Evolutionary conservation across 352 stramenopile species (phyloP).

Genomic region (Discostella stelligera): DNA sequence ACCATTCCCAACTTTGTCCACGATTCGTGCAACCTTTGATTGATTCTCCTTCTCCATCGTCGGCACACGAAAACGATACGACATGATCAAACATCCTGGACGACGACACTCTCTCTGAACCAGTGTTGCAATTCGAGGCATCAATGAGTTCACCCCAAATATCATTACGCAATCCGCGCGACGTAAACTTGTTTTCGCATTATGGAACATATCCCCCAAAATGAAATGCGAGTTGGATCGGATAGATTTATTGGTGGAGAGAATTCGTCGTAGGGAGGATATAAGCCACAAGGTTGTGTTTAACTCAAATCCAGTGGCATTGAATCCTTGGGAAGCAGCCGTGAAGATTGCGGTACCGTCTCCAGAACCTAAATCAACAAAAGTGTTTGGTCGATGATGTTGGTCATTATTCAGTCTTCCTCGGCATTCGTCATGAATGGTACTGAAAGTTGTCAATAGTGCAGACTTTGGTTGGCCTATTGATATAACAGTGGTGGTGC

Average conservation of each 20-base stretch:
- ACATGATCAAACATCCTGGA: conserved; percentile 59
- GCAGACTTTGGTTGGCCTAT: not conserved
- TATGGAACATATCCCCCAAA: conserved; percentile 62
- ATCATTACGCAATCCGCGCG: conserved; percentile 71
- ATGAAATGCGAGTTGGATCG: conserved; percentile 51
- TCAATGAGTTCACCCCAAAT: conserved; percentile 72
- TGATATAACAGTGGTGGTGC: not conserved
- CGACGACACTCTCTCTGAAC: conserved; percentile 55
- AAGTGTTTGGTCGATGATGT: conserved; percentile 15
- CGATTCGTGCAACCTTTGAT: not conserved
- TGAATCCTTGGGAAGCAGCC: conserved; percentile 51
- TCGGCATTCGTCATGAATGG: conserved; percentile 2
- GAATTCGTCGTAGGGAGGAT: conserved; percentile 54
- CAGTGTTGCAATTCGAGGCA: conserved; percentile 61
- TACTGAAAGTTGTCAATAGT: not conserved
- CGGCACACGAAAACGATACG: conserved; percentile 74
- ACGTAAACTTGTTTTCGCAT: conserved; percentile 26
- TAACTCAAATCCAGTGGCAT: conserved; percentile 67
- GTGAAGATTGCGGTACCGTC: conserved; percentile 69
- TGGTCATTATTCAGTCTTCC: not conserved
- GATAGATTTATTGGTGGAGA: conserved; percentile 30
- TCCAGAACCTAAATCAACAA: conserved; percentile 72
- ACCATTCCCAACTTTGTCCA: conserved; percentile 5
- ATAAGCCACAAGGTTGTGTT: conserved; percentile 71
- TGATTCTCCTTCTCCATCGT: conserved; percentile 13